Percentiles rank a stretch among this genome's conserved stretches.
phyloP scores from a whole-genome alignment of 305 asterid species.

The Fraxinus albicans region DNA sequence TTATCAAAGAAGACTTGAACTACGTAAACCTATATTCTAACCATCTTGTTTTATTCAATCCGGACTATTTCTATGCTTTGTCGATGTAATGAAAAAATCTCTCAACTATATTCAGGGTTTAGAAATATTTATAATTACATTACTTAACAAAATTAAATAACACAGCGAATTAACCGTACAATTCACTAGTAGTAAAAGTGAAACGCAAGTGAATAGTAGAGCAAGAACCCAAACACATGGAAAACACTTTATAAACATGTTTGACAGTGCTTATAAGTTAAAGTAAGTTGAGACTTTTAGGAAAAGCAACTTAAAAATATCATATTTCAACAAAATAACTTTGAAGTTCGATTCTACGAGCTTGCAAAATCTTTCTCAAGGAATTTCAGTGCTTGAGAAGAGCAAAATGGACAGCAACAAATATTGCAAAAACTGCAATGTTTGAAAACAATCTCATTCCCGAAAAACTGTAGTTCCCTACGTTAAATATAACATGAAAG shows the following conservation, averaged over 20 bases:
- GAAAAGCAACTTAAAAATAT: neutral
- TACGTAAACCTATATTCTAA: neutral
- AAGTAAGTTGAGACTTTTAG: neutral
- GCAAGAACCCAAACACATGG: too few species aligned
- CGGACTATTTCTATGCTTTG: neutral
- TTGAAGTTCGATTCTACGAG: neutral
- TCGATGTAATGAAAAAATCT: neutral
- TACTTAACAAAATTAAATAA: too few species aligned
- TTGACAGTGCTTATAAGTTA: neutral
- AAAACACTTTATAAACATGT: neutral
- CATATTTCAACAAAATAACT: neutral
- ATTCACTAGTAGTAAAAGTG: neutral
- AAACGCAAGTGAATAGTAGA: too few species aligned
- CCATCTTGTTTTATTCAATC: neutral
- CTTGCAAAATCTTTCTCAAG: neutral
- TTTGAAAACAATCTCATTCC: neutral
- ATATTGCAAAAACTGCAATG: neutral
- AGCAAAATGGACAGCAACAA: neutral
- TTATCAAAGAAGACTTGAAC: too few species aligned
- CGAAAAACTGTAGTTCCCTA: neutral
- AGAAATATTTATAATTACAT: too few species aligned
- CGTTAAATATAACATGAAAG: neutral
- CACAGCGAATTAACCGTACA: neutral
- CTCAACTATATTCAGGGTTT: too few species aligned
- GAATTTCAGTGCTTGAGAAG: neutral